Percentiles rank a stretch among this genome's conserved stretches.
These are phyloP conservation scores for Neonectria faginata DNA, from an alignment of 2,329 filamentous ascomycete species.

Conservation along the genomic window DNA sequence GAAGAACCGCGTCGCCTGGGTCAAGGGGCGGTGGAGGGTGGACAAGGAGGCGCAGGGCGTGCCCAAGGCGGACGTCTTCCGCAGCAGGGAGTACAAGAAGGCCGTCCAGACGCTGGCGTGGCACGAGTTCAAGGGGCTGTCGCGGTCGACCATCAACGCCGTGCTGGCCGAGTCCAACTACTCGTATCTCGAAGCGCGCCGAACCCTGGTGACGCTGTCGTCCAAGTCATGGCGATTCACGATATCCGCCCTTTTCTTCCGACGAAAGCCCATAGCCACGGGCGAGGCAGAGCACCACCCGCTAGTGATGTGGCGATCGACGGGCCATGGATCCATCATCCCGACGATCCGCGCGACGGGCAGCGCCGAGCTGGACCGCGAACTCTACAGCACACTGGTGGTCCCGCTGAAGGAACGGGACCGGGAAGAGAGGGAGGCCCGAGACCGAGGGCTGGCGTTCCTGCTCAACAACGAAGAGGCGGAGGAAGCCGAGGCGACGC, in stretches of 20 bases:
- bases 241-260: constrained; percentile 76
- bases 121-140: constrained; percentile 80
- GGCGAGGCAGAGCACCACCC: constrained; percentile 70
- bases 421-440: constrained; percentile 58
- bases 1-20: constrained; percentile 76
- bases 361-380: constrained; percentile 71
- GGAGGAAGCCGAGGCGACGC: constrained; percentile 64
- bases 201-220: constrained; percentile 75
- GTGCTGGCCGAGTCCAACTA: constrained; percentile 86
- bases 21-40: constrained; percentile 74
- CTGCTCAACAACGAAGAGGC: constrained; percentile 70
- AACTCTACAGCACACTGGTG: constrained; percentile 70
- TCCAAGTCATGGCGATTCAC: constrained; percentile 83
- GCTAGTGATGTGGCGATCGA: constrained; percentile 70
- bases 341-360: constrained; percentile 75
- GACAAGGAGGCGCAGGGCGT: constrained; percentile 57
- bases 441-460: constrained; percentile 65
- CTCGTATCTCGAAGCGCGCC: constrained; percentile 78
- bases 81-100: constrained; percentile 73
- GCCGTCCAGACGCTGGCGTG: constrained; percentile 76
- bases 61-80: constrained; percentile 73
- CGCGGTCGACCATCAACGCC: constrained; percentile 78
- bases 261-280: constrained; percentile 68
- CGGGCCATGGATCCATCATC: constrained; percentile 65
- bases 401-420: constrained; percentile 62